phyloP scores from a whole-genome alignment of 805 yeast genomes.

The Candida patagonica region DNA sequence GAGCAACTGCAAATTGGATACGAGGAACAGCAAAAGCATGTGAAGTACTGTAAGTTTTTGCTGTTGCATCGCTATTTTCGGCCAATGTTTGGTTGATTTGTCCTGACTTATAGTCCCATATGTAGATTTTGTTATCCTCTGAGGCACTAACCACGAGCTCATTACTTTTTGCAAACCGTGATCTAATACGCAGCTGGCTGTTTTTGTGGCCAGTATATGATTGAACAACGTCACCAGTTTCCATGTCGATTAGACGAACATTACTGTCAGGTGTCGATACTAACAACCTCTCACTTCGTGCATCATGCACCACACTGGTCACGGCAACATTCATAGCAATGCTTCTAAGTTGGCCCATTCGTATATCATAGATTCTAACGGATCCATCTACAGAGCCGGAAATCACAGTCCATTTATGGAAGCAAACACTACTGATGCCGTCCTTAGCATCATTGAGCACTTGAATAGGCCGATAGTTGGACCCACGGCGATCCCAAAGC shows the following conservation, averaged over 20 bases:
- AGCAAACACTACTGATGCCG: conserved; percentile 21
- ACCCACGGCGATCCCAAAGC: conserved; percentile 25
- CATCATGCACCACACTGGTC: conserved; percentile 16
- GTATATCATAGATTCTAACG: conserved; percentile 25
- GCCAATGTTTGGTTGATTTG: conserved; percentile 8
- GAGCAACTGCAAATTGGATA: neutral
- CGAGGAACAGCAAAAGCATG: conserved; percentile 11
- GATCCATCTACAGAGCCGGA: conserved; percentile 28
- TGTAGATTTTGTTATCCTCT: conserved; percentile 22
- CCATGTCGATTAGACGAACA: conserved; percentile 20
- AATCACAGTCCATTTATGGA: conserved; percentile 15
- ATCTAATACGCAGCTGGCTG: conserved; percentile 18
- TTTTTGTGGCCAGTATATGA: conserved; percentile 21
- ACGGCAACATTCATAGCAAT: conserved; percentile 23
- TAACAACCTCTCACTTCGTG: conserved; percentile 12
- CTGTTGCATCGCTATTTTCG: neutral
- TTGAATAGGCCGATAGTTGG: conserved; percentile 27
- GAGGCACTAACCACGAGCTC: conserved; percentile 20
- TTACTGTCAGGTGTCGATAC: conserved; percentile 22
- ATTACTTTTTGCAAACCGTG: conserved; percentile 19
- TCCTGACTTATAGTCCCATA: conserved; percentile 22
- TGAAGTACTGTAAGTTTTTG: conserved; percentile 4
- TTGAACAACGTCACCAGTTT: conserved; percentile 20
- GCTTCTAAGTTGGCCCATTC: conserved; percentile 21
- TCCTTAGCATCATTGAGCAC: conserved; percentile 28